Evolutionary conservation across 164 flowering plant species (phyloP).

Genomic region (Macadamia tetraphylla): DNA sequence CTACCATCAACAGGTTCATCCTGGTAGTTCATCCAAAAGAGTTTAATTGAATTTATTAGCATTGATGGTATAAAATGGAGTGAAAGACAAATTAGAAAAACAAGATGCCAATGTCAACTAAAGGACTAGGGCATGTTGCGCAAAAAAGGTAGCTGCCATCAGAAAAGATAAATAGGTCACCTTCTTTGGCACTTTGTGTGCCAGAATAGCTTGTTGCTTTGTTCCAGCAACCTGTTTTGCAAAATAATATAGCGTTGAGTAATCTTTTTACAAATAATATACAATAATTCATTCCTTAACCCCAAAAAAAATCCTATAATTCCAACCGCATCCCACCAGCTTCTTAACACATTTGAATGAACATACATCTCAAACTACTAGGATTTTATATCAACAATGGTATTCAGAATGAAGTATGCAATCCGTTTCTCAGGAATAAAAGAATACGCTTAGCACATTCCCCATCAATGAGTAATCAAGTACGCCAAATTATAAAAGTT

Average conservation of each 20-base stretch:
- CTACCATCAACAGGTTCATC: constrained; percentile 31
- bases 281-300: background rate
- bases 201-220: constrained; percentile 43
- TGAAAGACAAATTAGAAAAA: background rate
- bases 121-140: constrained; percentile 1
- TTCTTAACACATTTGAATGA: too few species aligned
- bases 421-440: too few species aligned
- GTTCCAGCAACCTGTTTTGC: constrained; percentile 45
- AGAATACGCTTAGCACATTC: too few species aligned
- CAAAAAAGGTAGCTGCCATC: background rate
- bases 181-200: constrained; percentile 68
- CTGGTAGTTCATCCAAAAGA: constrained; percentile 32
- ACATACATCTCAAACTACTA: too few species aligned
- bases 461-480: too few species aligned
- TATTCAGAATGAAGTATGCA: too few species aligned
- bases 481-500: too few species aligned
- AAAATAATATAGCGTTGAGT: constrained; percentile 3
- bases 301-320: too few species aligned
- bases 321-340: too few species aligned
- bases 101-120: background rate
- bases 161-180: constrained; percentile 21
- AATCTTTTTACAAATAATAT: background rate
- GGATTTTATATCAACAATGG: too few species aligned
- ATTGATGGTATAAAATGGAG: background rate
- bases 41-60: background rate